A percentile compares a stretch with the other conserved stretches of the same genome.
phyloP scores from a whole-genome alignment of 2,329 filamentous ascomycete species.

The Ilyonectria mors-panacis region DNA sequence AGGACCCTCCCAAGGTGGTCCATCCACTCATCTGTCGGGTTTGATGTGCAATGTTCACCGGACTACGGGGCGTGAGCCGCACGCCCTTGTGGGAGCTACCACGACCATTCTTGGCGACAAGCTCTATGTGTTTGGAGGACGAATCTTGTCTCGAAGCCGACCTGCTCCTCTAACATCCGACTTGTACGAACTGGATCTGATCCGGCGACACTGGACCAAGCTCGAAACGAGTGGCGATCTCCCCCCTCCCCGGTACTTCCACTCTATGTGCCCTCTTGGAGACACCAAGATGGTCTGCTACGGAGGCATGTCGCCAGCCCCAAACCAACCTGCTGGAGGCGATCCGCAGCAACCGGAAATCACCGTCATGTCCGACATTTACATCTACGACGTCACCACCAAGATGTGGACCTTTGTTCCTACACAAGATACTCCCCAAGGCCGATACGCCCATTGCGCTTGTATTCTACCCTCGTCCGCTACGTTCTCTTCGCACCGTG shows the following conservation, averaged over 20 bases:
- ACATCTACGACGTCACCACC: slow-evolving; percentile 90
- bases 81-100: slow-evolving; percentile 92
- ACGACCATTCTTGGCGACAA: slow-evolving; percentile 97
- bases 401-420: slow-evolving; percentile 89
- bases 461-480: slow-evolving; percentile 92
- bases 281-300: slow-evolving; percentile 98
- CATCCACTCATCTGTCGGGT: slow-evolving; percentile 73
- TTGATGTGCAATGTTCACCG: slow-evolving; percentile 82
- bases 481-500: slow-evolving; percentile 86
- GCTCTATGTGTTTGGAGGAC: slow-evolving; percentile 95
- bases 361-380: slow-evolving; percentile 97
- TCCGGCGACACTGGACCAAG: slow-evolving; percentile 93
- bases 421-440: slow-evolving; percentile 87
- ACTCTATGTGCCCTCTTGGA: slow-evolving; percentile 93
- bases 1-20: slow-evolving; percentile 60
- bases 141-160: slow-evolving; percentile 86
- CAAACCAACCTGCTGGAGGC: slow-evolving; percentile 62
- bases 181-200: slow-evolving; percentile 93
- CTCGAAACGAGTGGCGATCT: slow-evolving; percentile 87
- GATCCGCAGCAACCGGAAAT: slow-evolving; percentile 82
- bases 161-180: slow-evolving; percentile 88
- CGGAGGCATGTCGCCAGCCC: slow-evolving; percentile 93
- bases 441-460: slow-evolving; percentile 96
- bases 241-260: slow-evolving; percentile 94
- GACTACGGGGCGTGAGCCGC: slow-evolving; percentile 92